These are phyloP conservation scores for Elongisporangium undulatum DNA, from an alignment of 352 stramenopile genomes.

Conservation along the genomic window DNA sequence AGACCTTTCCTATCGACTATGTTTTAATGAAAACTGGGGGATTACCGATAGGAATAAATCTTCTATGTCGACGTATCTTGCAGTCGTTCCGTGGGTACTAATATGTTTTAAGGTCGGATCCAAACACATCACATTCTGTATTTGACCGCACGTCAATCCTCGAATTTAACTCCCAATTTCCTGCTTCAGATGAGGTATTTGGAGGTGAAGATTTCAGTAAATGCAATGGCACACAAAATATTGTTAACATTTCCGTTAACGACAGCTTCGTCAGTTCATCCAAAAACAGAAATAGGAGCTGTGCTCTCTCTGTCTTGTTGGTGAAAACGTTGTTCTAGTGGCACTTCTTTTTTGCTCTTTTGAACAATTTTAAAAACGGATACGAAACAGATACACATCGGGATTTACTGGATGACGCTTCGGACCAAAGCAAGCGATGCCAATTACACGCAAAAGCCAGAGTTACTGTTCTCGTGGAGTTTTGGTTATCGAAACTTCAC, in stretches of 20 bases:
- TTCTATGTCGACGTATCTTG: too few relatives aligned
- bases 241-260: too few relatives aligned
- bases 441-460: constrained; percentile 23
- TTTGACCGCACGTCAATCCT: too few relatives aligned
- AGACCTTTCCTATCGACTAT: too few relatives aligned
- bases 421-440: constrained; percentile 15
- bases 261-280: too few relatives aligned
- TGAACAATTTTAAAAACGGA: too few relatives aligned
- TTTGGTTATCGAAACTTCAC: constrained; percentile 7
- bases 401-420: constrained; percentile 30
- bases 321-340: constrained; percentile 24
- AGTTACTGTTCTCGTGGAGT: constrained; percentile 30
- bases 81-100: too few relatives aligned
- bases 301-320: constrained; percentile 44
- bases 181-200: constrained; percentile 29
- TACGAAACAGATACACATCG: constrained; percentile 29
- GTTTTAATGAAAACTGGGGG: too few relatives aligned
- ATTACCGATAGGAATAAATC: too few relatives aligned
- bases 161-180: too few relatives aligned
- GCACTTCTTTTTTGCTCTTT: constrained; percentile 25
- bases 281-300: constrained; percentile 3
- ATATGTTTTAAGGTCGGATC: too few relatives aligned
- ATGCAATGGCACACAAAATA: constrained; percentile 30
- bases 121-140: too few relatives aligned
- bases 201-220: constrained; percentile 26